Evolutionary conservation across 1,284 basidiomycete species (phyloP).

Genomic region (Puccinia triticina): DNA sequence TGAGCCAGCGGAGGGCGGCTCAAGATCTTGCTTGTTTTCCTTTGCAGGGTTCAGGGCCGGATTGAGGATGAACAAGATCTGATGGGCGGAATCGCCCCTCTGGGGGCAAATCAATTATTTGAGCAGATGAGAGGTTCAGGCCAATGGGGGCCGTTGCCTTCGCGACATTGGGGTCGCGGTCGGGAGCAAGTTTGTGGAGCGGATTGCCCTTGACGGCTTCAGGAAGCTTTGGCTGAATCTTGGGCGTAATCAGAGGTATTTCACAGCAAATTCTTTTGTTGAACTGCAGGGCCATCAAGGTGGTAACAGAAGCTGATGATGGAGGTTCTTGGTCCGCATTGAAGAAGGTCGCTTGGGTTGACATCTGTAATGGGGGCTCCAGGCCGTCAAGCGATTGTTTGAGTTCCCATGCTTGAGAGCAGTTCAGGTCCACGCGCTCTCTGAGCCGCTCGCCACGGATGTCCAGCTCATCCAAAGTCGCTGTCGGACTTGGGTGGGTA

Average conservation of each 20-base stretch:
- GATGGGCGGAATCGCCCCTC: slow-evolving; percentile 23
- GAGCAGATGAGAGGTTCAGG: slow-evolving; percentile 23
- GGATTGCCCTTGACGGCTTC: slow-evolving; percentile 7
- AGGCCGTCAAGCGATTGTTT: background rate
- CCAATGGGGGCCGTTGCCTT: slow-evolving; percentile 30
- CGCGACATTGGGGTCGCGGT: slow-evolving; percentile 19
- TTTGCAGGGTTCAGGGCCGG: slow-evolving; percentile 37
- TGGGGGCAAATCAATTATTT: slow-evolving; percentile 29
- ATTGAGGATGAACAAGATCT: slow-evolving; percentile 20
- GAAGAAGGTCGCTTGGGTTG: background rate
- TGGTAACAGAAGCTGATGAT: background rate
- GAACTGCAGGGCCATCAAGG: background rate
- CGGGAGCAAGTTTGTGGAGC: slow-evolving; percentile 13
- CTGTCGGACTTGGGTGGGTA: background rate
- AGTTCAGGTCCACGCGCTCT: background rate
- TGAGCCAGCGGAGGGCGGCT: background rate
- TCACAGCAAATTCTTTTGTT: background rate
- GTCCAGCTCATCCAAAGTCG: background rate
- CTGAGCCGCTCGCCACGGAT: background rate
- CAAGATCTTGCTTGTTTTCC: slow-evolving; percentile 23
- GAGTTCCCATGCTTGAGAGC: background rate
- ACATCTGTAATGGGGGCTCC: background rate
- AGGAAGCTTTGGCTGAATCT: slow-evolving; percentile 15
- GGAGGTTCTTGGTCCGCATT: background rate
- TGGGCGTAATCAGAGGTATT: slow-evolving; percentile 18